These are phyloP conservation scores for Collybia nuda DNA, from an alignment of 768 basidiomycete genomes.

Conservation along the genomic window DNA sequence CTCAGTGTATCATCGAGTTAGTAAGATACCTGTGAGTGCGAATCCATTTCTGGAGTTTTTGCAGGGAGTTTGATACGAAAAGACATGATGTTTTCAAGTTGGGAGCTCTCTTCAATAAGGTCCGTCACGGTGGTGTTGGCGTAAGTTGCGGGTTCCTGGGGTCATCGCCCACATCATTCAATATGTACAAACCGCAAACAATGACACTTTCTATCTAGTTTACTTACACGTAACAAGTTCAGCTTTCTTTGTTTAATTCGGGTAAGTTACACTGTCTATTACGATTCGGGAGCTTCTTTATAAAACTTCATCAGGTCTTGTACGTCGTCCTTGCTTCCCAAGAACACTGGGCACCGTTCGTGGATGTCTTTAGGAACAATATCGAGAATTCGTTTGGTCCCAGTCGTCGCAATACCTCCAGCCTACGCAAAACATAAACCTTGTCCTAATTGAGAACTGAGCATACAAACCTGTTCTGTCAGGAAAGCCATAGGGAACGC, in stretches of 20 bases:
- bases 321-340: constrained; percentile 94
- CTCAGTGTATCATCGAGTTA: too few species aligned
- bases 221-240: too few species aligned
- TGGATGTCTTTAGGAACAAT: constrained; percentile 85
- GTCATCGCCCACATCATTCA: constrained; percentile 1
- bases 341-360: constrained; percentile 89
- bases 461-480: constrained; percentile 74
- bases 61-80: constrained; percentile 22
- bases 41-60: constrained; percentile 7
- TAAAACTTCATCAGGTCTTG: constrained; percentile 88
- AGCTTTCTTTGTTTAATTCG: too few species aligned
- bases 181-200: constrained; percentile 10
- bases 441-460: neutral
- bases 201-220: too few species aligned
- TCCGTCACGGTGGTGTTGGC: too few species aligned
- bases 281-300: constrained; percentile 35
- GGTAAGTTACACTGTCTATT: neutral
- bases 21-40: constrained; percentile 18
- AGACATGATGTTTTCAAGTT: constrained; percentile 12
- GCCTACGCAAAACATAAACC: constrained; percentile 50
- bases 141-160: too few species aligned
- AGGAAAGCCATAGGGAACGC: constrained; percentile 98
- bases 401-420: constrained; percentile 95
- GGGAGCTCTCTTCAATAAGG: too few species aligned
- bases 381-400: constrained; percentile 90